Evolutionary conservation across 2,329 filamentous ascomycete genomes (phyloP), one percentile per base, ranked within the genome.

Genomic region (Ceratocystis destructans): DNA sequence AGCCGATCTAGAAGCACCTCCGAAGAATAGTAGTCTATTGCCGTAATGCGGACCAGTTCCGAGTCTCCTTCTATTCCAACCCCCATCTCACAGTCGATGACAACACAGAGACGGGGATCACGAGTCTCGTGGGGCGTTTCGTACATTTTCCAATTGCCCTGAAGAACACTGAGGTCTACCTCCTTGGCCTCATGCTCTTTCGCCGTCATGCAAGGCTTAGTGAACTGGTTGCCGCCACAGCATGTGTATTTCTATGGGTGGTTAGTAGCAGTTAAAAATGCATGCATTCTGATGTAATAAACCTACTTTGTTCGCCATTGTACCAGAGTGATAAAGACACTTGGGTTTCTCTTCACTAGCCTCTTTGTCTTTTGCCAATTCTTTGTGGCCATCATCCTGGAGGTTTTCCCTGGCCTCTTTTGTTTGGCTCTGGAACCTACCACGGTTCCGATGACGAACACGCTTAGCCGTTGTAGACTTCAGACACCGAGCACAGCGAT

Each of bases 51-150:
- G 67, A 84, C 81, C 6, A 84, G 72, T 68, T 83, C 80, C 0
- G 73, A 71, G 8, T 83, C 79, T 5, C 78, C 76, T 4, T 72
- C 73, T 7, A 70, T 69, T 1, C 78, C 73, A 0, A 74, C 76
- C 17, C 81, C 81, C 80, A 83, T 83, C 69, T 84, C 81, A 69
- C 82, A 83, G 68, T 83, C 81, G 2, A 84, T 72, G 0, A 77
- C 79, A 2, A 83, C 76, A 28, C 66, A 1, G 71, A 74, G 31
- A 17, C 66, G 67, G 33, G 50, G 57, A 48, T 67, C 55, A n/a
- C 28, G 45, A 1, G 62, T 10, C 5, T 55, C 48, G 55, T 59
- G 17, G 10, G 71, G 70, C 0, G 73, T 74, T 20, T 64, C 28
- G 41, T 71, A 67, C 65, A 71, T 72, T 15, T 28, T 55, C 73